Percentiles rank a stretch among this genome's conserved stretches.
These are phyloP conservation scores for Theobroma cacao DNA, from an alignment of 345 rosid genomes.

Conservation along the genomic window DNA sequence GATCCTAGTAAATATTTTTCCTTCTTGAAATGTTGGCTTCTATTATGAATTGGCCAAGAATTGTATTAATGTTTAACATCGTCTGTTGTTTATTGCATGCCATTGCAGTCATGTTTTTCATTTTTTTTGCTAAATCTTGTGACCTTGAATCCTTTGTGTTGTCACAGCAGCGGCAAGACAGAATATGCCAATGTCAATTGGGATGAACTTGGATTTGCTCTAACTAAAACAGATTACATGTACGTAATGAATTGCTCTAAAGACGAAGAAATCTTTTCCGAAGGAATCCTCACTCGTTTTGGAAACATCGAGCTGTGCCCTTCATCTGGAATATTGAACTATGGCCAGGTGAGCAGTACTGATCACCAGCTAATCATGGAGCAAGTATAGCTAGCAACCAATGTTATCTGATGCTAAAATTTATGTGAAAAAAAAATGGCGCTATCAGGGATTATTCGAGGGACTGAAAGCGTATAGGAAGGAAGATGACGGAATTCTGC, in stretches of 20 bases:
- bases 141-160: neutral
- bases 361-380: neutral
- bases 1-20: neutral
- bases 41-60: no score
- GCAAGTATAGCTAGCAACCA: no score
- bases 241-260: constrained; percentile 34
- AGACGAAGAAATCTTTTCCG: constrained; percentile 19
- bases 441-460: constrained; percentile 46
- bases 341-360: constrained; percentile 38
- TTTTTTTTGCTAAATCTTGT: neutral
- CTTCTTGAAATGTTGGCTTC: no score
- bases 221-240: constrained; percentile 44
- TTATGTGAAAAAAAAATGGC: neutral
- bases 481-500: constrained; percentile 42
- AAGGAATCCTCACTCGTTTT: constrained; percentile 26
- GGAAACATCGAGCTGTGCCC: constrained; percentile 43
- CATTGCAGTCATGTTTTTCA: neutral
- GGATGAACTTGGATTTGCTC: constrained; percentile 38
- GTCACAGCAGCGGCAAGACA: neutral
- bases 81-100: neutral
- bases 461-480: constrained; percentile 52
- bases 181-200: constrained; percentile 31
- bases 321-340: constrained; percentile 37
- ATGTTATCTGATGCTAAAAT: neutral
- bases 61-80: neutral